These are phyloP conservation scores for Mychonastes homosphaera DNA, from an alignment of 139 green algal species.

Conservation along the genomic window DNA sequence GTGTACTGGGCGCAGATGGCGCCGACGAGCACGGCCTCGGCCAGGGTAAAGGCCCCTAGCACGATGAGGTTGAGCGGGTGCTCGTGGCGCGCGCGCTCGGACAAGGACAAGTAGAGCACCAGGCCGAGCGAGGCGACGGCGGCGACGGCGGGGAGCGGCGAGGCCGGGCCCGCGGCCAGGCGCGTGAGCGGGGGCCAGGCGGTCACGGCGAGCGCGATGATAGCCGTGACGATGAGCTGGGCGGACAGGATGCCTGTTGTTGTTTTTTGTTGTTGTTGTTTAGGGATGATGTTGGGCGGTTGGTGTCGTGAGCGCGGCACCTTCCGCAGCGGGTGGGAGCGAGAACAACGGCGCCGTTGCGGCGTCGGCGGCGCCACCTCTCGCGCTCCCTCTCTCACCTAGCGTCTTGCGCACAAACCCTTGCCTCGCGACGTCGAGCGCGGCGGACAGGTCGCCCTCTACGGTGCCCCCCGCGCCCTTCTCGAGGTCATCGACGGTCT, in stretches of 20 bases:
- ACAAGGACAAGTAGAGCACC: conserved; percentile 22
- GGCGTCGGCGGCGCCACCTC: too few species aligned
- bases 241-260: conserved; percentile 3
- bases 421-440: too few species aligned
- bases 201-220: not conserved
- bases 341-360: too few species aligned
- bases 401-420: too few species aligned
- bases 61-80: conserved; percentile 40
- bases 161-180: not conserved
- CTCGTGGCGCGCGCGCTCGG: conserved; percentile 10
- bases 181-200: not conserved
- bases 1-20: conserved; percentile 17
- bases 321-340: too few species aligned
- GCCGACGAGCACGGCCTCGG: conserved; percentile 26
- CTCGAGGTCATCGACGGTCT: too few species aligned
- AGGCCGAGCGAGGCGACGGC: conserved; percentile 15
- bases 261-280: too few species aligned
- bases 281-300: too few species aligned
- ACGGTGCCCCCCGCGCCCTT: too few species aligned
- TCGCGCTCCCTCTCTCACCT: too few species aligned
- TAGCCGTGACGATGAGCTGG: not conserved
- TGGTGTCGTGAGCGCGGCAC: too few species aligned
- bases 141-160: not conserved
- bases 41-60: conserved; percentile 33
- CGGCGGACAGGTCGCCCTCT: too few species aligned